Evolutionary conservation across 2,329 filamentous ascomycete species (phyloP).

Genomic region (Colletotrichum sp.): DNA sequence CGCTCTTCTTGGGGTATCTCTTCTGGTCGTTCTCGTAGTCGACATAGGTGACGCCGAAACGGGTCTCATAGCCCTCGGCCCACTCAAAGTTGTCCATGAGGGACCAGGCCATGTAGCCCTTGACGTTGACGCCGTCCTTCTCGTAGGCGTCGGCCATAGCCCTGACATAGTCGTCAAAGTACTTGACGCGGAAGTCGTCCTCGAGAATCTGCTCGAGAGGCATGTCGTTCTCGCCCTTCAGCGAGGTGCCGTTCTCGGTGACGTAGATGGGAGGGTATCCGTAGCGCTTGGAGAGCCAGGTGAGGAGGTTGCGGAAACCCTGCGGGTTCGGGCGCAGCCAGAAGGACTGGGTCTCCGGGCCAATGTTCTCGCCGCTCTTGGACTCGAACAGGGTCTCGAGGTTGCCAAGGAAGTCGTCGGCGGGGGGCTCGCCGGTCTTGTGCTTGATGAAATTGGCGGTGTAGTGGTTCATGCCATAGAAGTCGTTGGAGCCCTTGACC

Average conservation of each 20-base stretch:
- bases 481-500: constrained; percentile 88
- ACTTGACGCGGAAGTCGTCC: constrained; percentile 81
- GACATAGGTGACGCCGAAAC: constrained; percentile 84
- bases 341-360: constrained; percentile 79
- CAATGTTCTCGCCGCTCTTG: constrained; percentile 76
- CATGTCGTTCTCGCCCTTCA: constrained; percentile 84
- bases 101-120: constrained; percentile 86
- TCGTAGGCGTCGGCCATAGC: constrained; percentile 76
- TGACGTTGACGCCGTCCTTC: constrained; percentile 78
- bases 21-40: constrained; percentile 83
- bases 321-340: constrained; percentile 80
- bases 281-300: constrained; percentile 81
- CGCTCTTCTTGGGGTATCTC: constrained; percentile 84
- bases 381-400: constrained; percentile 74
- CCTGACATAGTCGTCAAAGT: constrained; percentile 78
- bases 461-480: constrained; percentile 96
- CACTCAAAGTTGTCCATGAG: constrained; percentile 92
- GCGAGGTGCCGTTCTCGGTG: constrained; percentile 85
- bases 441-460: constrained; percentile 87
- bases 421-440: constrained; percentile 62
- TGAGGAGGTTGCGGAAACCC: constrained; percentile 79
- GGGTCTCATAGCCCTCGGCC: constrained; percentile 89
- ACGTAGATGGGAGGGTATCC: constrained; percentile 80
- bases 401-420: constrained; percentile 76
- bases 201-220: constrained; percentile 72